A percentile compares a stretch with the other conserved stretches of the same genome.
Conservation (phyloP, 2,329 filamentous ascomycete genomes). For the Podosphaera leucotricha region DNA sequence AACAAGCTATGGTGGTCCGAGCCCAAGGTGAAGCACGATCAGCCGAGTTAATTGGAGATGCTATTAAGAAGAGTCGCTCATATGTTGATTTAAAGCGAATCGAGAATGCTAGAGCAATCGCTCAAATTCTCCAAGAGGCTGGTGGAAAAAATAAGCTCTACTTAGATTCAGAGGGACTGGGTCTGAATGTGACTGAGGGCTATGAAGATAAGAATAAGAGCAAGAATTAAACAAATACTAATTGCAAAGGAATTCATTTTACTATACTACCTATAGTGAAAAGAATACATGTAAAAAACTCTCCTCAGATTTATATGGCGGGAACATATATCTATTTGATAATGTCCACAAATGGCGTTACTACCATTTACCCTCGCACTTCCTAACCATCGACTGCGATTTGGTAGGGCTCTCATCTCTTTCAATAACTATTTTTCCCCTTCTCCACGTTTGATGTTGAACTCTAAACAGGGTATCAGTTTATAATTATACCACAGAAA, state of each 20-base stretch:
- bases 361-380: too few relatives aligned
- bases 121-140: constrained; percentile 63
- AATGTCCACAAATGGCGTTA: too few relatives aligned
- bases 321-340: too few relatives aligned
- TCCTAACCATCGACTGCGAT: too few relatives aligned
- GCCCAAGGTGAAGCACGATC: constrained; percentile 98
- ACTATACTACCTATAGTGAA: too few relatives aligned
- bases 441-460: too few relatives aligned
- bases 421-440: too few relatives aligned
- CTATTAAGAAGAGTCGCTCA: constrained; percentile 96
- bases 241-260: background rate
- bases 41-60: constrained; percentile 91
- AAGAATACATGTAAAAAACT: too few relatives aligned
- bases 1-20: constrained; percentile 95
- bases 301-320: too few relatives aligned
- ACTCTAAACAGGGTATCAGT: too few relatives aligned
- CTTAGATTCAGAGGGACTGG: constrained; percentile 73
- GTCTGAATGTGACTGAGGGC: constrained; percentile 56
- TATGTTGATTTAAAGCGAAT: constrained; percentile 97
- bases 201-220: constrained; percentile 23
- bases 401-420: too few relatives aligned
- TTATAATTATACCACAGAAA: too few relatives aligned
- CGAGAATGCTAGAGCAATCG: constrained; percentile 81
- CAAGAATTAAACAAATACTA: constrained; percentile 13
- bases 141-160: constrained; percentile 84